Conservation (phyloP, 331 rosid genomes). For the Cydonia oblonga region DNA sequence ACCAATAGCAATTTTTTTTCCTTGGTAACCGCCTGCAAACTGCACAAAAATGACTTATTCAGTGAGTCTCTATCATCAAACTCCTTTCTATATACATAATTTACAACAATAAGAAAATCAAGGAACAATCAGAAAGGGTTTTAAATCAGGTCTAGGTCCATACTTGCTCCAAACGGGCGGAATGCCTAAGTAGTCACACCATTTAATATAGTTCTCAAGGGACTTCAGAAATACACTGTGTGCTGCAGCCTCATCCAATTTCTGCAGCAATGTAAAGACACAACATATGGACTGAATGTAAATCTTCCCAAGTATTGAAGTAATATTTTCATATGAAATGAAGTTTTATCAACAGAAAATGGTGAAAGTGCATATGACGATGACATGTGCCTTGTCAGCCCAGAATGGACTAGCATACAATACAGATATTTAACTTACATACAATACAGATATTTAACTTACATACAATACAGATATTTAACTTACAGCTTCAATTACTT, state of each 20-base stretch:
- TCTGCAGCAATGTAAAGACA: conserved; percentile 30
- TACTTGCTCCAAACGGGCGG: conserved; percentile 94
- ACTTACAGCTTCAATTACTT: conserved; percentile 65
- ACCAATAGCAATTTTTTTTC: conserved; percentile 65
- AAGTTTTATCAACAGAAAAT: too few species aligned
- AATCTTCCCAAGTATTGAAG: not conserved
- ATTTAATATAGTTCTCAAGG: conserved; percentile 74
- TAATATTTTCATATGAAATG: not conserved
- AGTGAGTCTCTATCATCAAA: conserved; percentile 10
- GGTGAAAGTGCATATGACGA: too few species aligned
- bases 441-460: not conserved
- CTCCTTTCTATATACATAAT: conserved; percentile 1
- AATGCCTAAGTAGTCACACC: conserved; percentile 79
- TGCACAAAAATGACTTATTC: conserved; percentile 21
- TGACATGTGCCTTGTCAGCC: too few species aligned
- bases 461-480: not conserved
- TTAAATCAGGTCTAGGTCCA: conserved; percentile 10
- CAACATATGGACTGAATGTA: not conserved
- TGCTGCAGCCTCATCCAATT: conserved; percentile 73
- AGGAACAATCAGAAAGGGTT: not conserved
- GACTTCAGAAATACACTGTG: conserved; percentile 53
- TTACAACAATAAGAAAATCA: conserved; percentile 7
- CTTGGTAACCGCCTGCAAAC: conserved; percentile 53
- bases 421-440: conserved; percentile 35
- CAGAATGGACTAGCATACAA: too few species aligned